Percentiles rank a stretch among this genome's conserved stretches.
Conservation (phyloP, 2,329 filamentous ascomycete genomes). For the Cytospora chrysosperma region DNA sequence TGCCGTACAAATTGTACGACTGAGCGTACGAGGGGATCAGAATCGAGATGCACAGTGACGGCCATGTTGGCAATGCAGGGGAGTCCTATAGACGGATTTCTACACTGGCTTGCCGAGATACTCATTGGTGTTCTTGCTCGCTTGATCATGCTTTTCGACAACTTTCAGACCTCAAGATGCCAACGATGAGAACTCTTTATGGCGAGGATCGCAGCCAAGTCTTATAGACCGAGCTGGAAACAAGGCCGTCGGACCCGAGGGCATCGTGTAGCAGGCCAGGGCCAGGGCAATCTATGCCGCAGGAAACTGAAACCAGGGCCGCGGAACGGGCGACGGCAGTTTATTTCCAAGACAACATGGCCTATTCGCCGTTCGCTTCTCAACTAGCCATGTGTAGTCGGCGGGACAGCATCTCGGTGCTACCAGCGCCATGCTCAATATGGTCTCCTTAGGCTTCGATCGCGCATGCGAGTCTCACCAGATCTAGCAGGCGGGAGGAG, state of each 20-base stretch:
- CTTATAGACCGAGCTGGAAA: slow-evolving; percentile 15
- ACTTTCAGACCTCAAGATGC: neutral
- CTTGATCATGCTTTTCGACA: neutral
- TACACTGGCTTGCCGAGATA: neutral
- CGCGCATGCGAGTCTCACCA: slow-evolving; percentile 22
- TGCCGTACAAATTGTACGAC: slow-evolving; percentile 63
- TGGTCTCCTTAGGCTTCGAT: slow-evolving; percentile 23
- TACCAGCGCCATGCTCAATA: slow-evolving; percentile 19
- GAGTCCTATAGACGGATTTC: neutral
- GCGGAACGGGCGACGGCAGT: slow-evolving; percentile 16
- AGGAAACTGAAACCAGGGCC: slow-evolving; percentile 14
- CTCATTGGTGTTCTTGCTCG: neutral
- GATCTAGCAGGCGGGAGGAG: slow-evolving; percentile 18
- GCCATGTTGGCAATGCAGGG: slow-evolving; percentile 15
- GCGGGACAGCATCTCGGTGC: slow-evolving; percentile 23
- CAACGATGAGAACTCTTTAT: neutral
- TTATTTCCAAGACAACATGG: slow-evolving; percentile 3
- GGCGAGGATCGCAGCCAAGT: neutral
- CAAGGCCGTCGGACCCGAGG: neutral
- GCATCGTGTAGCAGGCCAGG: slow-evolving; percentile 10
- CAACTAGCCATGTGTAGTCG: slow-evolving; percentile 2
- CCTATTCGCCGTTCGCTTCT: slow-evolving; percentile 6
- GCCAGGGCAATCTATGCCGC: slow-evolving; percentile 14
- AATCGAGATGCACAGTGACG: slow-evolving; percentile 31
- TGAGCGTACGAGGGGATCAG: slow-evolving; percentile 50